Percentiles rank a stretch among this genome's conserved stretches.
These are phyloP conservation scores for Canariomyces notabilis DNA, from an alignment of 2,329 filamentous ascomycete genomes.

Conservation along the genomic window DNA sequence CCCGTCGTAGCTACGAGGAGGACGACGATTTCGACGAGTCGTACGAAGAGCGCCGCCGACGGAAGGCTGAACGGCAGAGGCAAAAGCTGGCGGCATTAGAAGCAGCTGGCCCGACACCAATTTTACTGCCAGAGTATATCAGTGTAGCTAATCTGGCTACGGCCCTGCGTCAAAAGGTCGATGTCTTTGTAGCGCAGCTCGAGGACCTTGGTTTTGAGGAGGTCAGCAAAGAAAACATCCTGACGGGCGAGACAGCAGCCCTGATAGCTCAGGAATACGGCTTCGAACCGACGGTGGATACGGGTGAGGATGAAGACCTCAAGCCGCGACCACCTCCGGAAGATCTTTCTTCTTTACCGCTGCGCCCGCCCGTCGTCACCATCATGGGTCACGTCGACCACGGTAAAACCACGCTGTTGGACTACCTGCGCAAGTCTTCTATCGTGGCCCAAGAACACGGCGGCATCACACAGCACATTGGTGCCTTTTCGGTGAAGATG, in stretches of 20 bases:
- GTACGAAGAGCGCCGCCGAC: conserved; percentile 35
- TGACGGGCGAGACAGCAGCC: conserved; percentile 85
- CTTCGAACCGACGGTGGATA: conserved; percentile 75
- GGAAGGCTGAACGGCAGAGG: conserved; percentile 36
- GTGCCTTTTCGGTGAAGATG: conserved; percentile 89
- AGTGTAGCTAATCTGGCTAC: conserved; percentile 77
- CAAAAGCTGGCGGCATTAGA: conserved; percentile 34
- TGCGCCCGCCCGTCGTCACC: conserved; percentile 86
- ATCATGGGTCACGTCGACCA: conserved; percentile 99
- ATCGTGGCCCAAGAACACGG: conserved; percentile 89
- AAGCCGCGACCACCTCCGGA: conserved; percentile 62
- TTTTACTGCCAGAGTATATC: conserved; percentile 86
- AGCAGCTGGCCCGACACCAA: conserved; percentile 44
- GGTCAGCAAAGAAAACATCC: conserved; percentile 72
- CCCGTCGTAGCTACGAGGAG: no score
- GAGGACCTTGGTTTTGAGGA: conserved; percentile 86
- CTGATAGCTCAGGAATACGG: conserved; percentile 90
- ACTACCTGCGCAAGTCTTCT: conserved; percentile 88
- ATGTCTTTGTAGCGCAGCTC: conserved; percentile 69
- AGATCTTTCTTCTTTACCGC: conserved; percentile 63
- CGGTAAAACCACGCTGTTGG: conserved; percentile 93
- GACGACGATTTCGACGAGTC: conserved; percentile 39
- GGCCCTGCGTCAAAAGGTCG: conserved; percentile 64
- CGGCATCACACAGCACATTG: conserved; percentile 97
- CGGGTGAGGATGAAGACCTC: conserved; percentile 63